Conservation (phyloP, 2,329 filamentous ascomycete species). For the Alternaria burnsii region DNA sequence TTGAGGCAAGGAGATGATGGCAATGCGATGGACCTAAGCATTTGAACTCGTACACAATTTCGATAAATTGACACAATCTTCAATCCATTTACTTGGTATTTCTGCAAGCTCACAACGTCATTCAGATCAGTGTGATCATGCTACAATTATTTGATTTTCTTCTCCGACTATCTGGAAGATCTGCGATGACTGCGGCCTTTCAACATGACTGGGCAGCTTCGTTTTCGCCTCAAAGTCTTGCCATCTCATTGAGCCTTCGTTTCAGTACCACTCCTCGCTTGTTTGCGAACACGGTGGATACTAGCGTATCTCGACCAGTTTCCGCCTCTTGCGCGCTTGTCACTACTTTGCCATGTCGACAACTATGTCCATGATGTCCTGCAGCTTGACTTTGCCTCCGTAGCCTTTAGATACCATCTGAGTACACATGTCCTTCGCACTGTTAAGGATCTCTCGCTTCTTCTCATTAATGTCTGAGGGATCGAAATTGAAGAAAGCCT, state of each 20-base stretch:
- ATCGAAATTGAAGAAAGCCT: neutral
- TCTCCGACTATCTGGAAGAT: neutral
- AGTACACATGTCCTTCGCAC: neutral
- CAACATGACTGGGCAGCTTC: neutral
- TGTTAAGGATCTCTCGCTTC: neutral
- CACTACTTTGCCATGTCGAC: neutral
- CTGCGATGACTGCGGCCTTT: neutral
- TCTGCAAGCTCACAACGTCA: neutral
- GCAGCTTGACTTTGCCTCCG: neutral
- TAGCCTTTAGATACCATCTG: neutral
- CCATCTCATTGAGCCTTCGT: neutral
- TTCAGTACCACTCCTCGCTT: neutral
- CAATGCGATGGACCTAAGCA: neutral
- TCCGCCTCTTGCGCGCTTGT: neutral
- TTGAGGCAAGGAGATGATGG: neutral
- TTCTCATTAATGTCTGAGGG: neutral
- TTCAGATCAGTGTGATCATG: neutral
- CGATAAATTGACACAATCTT: neutral
- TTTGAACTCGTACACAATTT: neutral
- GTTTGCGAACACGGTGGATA: neutral
- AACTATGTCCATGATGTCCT: neutral
- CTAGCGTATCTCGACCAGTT: neutral
- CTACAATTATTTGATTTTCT: no score
- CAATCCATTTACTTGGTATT: neutral
- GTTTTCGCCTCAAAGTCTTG: neutral